Base-by-base conservation (phyloP, 768 basidiomycete genomes). In the Trametes gibbosa region DNA sequence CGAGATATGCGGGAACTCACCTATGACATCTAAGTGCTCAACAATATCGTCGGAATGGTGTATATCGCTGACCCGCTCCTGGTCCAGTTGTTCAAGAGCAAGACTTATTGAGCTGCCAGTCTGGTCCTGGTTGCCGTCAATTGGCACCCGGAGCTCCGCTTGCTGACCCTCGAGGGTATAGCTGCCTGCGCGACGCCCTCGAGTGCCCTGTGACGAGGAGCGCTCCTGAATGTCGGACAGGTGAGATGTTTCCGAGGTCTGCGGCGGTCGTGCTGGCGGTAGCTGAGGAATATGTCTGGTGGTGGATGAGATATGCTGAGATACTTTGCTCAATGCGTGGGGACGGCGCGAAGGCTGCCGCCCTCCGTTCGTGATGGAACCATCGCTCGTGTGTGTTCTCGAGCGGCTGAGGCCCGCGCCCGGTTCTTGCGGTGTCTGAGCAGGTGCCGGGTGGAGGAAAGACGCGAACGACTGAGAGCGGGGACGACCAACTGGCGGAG, bases 11-110 rank as follows among this genome's bases (percentile, higher is more conserved):
- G 39, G 12, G 59, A 35, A 27, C 76, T 45, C 64, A 86, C 88
- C 89, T 59, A 91, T 89, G 42, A 84, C 86, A 72, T 94, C 91
- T 63, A 94, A 73, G 69, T 92, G 86, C 61, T 92, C 91, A 5
- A 93, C 89, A 47, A 92, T 82, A 65, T 90, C 87, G 66, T 92
- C 88, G 59, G 86, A 82, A 67, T 92, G 87, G 56, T 83, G 78
- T 25, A 64, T 60, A 53, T 62, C 59, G 21, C 51, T 62, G 3
- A 58, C 45, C 23, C 60, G 55, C 19, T 54, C 60, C 2, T 37
- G 58, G 25, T 51, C 39, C 23, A 56, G 37, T 40, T 59, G 50
- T 41, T 25, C 62, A 53, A 57, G 43, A 60, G 45, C 67, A 65
- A 37, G 72, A 69, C 47, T 78, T 63, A 63, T 76, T 81, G 39